phyloP scores from a whole-genome alignment of 345 rosid species.

The Noccaea bulbosa region DNA sequence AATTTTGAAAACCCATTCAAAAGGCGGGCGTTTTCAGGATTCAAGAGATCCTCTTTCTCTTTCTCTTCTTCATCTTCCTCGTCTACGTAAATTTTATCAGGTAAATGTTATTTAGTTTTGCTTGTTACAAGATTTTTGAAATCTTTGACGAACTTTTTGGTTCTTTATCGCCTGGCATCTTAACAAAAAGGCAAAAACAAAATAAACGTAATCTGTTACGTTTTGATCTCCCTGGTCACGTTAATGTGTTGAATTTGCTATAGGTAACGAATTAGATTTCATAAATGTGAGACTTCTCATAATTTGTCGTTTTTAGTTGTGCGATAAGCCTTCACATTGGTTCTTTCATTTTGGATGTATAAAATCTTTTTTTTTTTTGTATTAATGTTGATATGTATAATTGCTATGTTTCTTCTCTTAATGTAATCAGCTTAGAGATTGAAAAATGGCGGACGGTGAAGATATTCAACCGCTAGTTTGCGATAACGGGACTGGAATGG shows the following conservation, averaged over 20 bases:
- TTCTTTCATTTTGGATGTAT: not conserved
- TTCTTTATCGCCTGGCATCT: not conserved
- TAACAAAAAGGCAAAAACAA: not conserved
- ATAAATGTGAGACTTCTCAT: too few species aligned
- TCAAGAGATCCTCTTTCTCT: slow-evolving; percentile 4
- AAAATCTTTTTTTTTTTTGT: slow-evolving; percentile 8
- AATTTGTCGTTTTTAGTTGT: too few species aligned
- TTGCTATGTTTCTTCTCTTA: slow-evolving; percentile 23
- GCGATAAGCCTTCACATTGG: too few species aligned
- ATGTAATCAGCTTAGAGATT: slow-evolving; percentile 35
- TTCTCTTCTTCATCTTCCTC: slow-evolving; percentile 26
- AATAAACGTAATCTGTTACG: not conserved
- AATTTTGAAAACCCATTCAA: slow-evolving; percentile 27
- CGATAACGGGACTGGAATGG: slow-evolving; percentile 74
- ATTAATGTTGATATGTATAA: not conserved
- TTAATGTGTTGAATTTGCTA: not conserved
- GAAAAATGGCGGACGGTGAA: slow-evolving; percentile 62
- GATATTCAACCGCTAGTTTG: slow-evolving; percentile 74
- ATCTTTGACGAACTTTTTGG: not conserved
- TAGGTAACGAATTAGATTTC: too few species aligned
- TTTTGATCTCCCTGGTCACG: not conserved
- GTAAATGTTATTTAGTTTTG: slow-evolving; percentile 22
- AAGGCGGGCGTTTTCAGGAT: not conserved
- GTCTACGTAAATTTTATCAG: slow-evolving; percentile 24
- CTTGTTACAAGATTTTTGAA: not conserved